These are phyloP conservation scores for Diplotaxis tenuifolia DNA, from an alignment of 345 rosid genomes.

Conservation along the genomic window DNA sequence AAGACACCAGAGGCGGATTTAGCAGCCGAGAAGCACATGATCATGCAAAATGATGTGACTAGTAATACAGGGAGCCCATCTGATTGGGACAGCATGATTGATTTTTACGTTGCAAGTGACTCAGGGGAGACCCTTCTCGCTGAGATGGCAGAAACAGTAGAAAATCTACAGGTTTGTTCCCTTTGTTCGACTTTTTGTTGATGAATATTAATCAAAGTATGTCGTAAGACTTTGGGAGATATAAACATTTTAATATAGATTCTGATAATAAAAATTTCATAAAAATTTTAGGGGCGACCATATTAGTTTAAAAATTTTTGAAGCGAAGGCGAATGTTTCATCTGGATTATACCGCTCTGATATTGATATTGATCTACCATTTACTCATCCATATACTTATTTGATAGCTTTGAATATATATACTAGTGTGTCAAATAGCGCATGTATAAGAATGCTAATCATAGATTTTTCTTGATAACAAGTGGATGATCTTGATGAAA, in stretches of 20 bases:
- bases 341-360: too few relatives aligned
- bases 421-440: not conserved
- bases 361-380: not conserved
- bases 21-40: conserved; percentile 3
- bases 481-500: not conserved
- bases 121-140: conserved; percentile 11
- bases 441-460: not conserved
- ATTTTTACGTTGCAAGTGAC: conserved; percentile 29
- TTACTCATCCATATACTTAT: not conserved
- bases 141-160: conserved; percentile 27
- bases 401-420: not conserved
- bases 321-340: too few relatives aligned
- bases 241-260: not conserved
- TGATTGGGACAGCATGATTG: conserved; percentile 33
- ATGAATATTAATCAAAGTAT: not conserved
- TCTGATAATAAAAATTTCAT: not conserved
- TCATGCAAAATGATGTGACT: conserved; percentile 17
- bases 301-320: not conserved
- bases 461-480: not conserved
- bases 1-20: conserved; percentile 16
- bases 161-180: conserved; percentile 39
- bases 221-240: not conserved
- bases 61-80: conserved; percentile 1
- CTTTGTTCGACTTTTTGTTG: not conserved
- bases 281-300: not conserved